Conservation (phyloP, 2,329 filamentous ascomycete species). For the Ramularia endophylla region DNA sequence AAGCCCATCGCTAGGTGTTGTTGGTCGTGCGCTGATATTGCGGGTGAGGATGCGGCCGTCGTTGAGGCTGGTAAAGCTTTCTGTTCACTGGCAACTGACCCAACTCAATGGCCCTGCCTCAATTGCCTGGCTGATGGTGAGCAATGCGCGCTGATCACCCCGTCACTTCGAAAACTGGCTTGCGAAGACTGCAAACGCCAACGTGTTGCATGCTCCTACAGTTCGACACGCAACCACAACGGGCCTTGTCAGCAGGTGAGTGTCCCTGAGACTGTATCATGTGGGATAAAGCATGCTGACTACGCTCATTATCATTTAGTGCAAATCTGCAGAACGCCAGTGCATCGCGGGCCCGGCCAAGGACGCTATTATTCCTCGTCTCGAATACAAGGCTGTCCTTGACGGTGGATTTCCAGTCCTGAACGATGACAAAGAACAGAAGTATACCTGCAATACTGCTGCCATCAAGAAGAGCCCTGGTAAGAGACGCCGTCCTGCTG, state of each 20-base stretch:
- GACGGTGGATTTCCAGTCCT: no score
- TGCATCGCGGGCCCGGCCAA: slow-evolving; percentile 35
- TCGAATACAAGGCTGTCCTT: slow-evolving; percentile 2
- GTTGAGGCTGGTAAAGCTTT: slow-evolving; percentile 24
- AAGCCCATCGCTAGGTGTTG: slow-evolving; percentile 17
- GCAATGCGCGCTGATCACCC: slow-evolving; percentile 33
- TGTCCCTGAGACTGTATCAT: no score
- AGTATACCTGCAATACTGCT: no score
- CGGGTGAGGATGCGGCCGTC: slow-evolving; percentile 1
- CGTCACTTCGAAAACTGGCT: slow-evolving; percentile 28
- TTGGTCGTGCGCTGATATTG: slow-evolving; percentile 6
- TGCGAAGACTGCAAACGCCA: slow-evolving; percentile 32
- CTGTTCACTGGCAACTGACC: slow-evolving; percentile 18
- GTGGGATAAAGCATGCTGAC: no score
- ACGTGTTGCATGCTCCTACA: slow-evolving; percentile 32
- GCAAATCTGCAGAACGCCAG: slow-evolving; percentile 7
- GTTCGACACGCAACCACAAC: slow-evolving; percentile 19
- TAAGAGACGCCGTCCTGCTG: not conserved
- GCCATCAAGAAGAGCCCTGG: slow-evolving; percentile 1
- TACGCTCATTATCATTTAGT: no score
- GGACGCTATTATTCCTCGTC: slow-evolving; percentile 17
- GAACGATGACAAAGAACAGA: no score
- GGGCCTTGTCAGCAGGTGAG: slow-evolving; percentile 32
- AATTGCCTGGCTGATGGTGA: slow-evolving; percentile 27
- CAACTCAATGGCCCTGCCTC: slow-evolving; percentile 32